Evolutionary conservation across 441 rosid species (phyloP).

Genomic region (Euphorbia schlechtendalii): DNA sequence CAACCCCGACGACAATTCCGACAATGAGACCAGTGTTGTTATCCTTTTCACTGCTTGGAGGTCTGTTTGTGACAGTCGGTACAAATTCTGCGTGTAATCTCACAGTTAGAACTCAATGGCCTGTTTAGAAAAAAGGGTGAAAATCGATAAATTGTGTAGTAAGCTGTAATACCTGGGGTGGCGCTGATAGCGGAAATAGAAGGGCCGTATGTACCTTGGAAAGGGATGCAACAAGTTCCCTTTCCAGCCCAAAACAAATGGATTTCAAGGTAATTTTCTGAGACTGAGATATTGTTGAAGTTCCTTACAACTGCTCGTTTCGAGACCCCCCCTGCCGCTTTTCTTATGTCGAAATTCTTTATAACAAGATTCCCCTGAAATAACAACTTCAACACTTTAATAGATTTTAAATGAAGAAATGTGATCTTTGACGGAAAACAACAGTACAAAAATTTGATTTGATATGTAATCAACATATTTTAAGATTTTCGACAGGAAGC

Average conservation of each 20-base stretch:
- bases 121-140: background rate
- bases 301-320: background rate
- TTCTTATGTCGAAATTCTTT: slow-evolving; percentile 35
- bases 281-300: too few species aligned
- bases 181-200: slow-evolving; percentile 52
- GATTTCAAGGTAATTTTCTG: too few species aligned
- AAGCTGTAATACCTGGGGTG: slow-evolving; percentile 38
- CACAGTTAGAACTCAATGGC: slow-evolving; percentile 20
- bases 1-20: too few species aligned
- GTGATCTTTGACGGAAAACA: background rate
- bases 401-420: too few species aligned
- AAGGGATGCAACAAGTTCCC: slow-evolving; percentile 3
- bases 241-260: background rate
- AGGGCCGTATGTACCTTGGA: slow-evolving; percentile 17
- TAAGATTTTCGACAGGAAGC: background rate
- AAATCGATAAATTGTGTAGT: background rate
- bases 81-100: slow-evolving; percentile 41
- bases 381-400: slow-evolving; percentile 14
- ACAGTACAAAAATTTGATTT: background rate
- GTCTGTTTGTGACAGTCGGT: slow-evolving; percentile 41
- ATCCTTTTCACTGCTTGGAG: slow-evolving; percentile 21
- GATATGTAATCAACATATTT: background rate
- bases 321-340: slow-evolving; percentile 4
- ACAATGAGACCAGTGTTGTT: too few species aligned
- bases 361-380: slow-evolving; percentile 42